These are phyloP conservation scores for Candida germanica DNA, from an alignment of 805 yeast species.

Conservation along the genomic window DNA sequence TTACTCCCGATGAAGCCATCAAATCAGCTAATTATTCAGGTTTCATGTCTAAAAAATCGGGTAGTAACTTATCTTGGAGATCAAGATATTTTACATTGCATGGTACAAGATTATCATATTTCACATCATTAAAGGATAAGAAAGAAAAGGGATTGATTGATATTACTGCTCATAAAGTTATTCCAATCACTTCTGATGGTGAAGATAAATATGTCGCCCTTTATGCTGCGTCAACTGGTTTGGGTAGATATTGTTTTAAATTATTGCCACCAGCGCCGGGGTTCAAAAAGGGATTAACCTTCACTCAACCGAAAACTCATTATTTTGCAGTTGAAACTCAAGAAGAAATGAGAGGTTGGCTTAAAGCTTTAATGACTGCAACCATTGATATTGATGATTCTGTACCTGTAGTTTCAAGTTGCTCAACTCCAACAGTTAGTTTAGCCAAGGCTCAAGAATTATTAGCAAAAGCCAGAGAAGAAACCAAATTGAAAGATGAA, in stretches of 20 bases:
- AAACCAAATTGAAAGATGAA: conserved; percentile 54
- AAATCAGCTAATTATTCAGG: conserved; percentile 78
- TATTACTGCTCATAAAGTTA: conserved; percentile 89
- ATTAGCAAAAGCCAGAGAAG: conserved; percentile 78
- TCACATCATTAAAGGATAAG: conserved; percentile 70
- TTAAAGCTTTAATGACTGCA: conserved; percentile 90
- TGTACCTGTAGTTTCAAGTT: conserved; percentile 87
- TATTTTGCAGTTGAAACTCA: conserved; percentile 91
- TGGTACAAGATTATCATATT: conserved; percentile 90
- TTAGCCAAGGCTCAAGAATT: conserved; percentile 83
- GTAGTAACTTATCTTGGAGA: conserved; percentile 86
- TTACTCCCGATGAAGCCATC: conserved; percentile 75
- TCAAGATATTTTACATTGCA: conserved; percentile 82
- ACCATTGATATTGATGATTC: conserved; percentile 94
- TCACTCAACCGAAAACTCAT: conserved; percentile 94
- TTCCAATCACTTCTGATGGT: conserved; percentile 52
- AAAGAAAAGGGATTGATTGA: conserved; percentile 92
- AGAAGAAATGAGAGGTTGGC: conserved; percentile 94
- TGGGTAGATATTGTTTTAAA: conserved; percentile 91
- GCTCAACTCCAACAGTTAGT: conserved; percentile 93
- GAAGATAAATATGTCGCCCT: conserved; percentile 77
- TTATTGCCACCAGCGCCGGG: conserved; percentile 98
- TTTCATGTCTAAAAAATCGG: conserved; percentile 90
- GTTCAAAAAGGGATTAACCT: conserved; percentile 87
- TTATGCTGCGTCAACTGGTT: conserved; percentile 90